phyloP scores from a whole-genome alignment of 257 asterid species.

The Misopates orontium region DNA sequence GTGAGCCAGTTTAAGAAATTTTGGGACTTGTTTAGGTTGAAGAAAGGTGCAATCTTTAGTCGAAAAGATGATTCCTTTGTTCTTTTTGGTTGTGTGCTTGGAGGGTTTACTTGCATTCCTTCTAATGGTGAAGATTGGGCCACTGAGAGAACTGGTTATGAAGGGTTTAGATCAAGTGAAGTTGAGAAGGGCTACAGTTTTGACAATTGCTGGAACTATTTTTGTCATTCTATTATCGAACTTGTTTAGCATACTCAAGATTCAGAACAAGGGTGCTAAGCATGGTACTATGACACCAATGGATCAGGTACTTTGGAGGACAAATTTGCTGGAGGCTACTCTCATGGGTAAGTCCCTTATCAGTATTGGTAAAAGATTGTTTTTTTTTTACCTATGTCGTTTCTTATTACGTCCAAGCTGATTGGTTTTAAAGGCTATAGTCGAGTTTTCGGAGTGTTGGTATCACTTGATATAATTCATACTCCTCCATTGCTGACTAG shows the following conservation, averaged over 20 bases:
- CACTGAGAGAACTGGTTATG: slow-evolving; percentile 75
- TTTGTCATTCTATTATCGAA: slow-evolving; percentile 71
- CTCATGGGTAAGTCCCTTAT: slow-evolving; percentile 70
- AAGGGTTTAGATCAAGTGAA: slow-evolving; percentile 90
- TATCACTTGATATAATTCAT: no score
- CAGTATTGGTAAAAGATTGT: neutral
- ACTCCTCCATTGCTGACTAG: no score
- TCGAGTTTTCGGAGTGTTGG: no score
- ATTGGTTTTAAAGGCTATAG: neutral
- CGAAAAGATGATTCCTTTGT: slow-evolving; percentile 75
- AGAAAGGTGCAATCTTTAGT: slow-evolving; percentile 12
- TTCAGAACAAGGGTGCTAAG: slow-evolving; percentile 94
- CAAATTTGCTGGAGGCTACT: slow-evolving; percentile 91
- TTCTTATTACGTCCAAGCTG: neutral
- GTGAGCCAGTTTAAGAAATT: slow-evolving; percentile 22
- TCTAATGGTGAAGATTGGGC: slow-evolving; percentile 89
- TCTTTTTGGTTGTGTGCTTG: slow-evolving; percentile 66
- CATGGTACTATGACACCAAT: slow-evolving; percentile 97
- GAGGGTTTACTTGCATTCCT: slow-evolving; percentile 86
- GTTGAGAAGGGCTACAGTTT: slow-evolving; percentile 82
- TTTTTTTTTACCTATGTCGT: slow-evolving; percentile 1
- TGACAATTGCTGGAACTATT: slow-evolving; percentile 77
- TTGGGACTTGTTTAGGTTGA: slow-evolving; percentile 1
- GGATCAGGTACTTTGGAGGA: slow-evolving; percentile 99
- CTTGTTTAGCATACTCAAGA: slow-evolving; percentile 76